phyloP scores from a whole-genome alignment of 2,329 filamentous ascomycete genomes.

The Capronia americana region DNA sequence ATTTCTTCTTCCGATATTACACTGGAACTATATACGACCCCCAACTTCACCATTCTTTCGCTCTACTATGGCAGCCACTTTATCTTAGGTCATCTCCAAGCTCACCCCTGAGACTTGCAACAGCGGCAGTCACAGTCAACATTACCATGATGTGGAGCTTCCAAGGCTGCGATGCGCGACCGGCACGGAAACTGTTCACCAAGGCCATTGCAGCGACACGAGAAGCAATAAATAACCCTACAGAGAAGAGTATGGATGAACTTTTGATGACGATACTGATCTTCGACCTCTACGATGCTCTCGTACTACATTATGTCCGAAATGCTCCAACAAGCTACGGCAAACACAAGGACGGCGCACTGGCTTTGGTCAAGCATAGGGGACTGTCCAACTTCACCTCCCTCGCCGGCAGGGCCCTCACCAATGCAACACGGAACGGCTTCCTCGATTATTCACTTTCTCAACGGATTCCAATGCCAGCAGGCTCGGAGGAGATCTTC shows the following conservation, averaged over 20 bases:
- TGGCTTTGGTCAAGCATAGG: conserved; percentile 38
- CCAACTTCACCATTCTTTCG: conserved; percentile 33
- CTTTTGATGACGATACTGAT: conserved; percentile 39
- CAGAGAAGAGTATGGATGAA: conserved; percentile 33
- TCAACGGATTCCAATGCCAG: conserved; percentile 26
- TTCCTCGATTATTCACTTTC: conserved; percentile 33
- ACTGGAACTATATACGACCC: conserved; percentile 27
- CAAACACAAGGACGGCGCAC: conserved; percentile 37
- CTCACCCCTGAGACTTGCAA: conserved; percentile 38
- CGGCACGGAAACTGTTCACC: conserved; percentile 34
- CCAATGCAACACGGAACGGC: conserved; percentile 30
- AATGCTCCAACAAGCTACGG: conserved; percentile 16
- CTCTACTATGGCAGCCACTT: conserved; percentile 35
- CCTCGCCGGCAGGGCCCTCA: conserved; percentile 23
- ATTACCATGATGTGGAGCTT: conserved; percentile 39
- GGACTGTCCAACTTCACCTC: conserved; percentile 31
- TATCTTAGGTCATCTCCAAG: conserved; percentile 28
- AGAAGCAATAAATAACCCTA: conserved; percentile 32
- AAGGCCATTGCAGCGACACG: conserved; percentile 35
- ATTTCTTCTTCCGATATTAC: conserved; percentile 39
- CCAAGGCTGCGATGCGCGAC: conserved; percentile 30
- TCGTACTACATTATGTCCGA: conserved; percentile 34
- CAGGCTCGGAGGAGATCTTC: conserved; percentile 31
- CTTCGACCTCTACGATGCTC: conserved; percentile 40
- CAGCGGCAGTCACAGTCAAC: conserved; percentile 38